Conservation (phyloP, 2,329 filamentous ascomycete genomes). For the Aspergillus fructus region DNA sequence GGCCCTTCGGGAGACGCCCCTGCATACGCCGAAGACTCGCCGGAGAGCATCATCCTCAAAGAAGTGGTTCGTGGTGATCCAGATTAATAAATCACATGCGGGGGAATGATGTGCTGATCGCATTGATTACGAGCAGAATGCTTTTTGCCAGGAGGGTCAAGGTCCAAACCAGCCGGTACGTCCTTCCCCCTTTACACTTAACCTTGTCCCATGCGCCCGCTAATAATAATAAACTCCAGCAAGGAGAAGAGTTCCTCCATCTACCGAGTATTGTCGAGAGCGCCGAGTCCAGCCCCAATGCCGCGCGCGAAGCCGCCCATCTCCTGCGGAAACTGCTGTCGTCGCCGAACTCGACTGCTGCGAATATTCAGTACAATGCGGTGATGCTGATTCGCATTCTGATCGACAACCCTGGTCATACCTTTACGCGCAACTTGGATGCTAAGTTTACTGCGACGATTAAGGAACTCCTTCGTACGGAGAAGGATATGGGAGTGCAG, state of each 20-base stretch:
- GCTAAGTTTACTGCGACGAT: slow-evolving; percentile 75
- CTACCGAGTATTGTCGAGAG: slow-evolving; percentile 92
- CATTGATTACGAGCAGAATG: slow-evolving; percentile 53
- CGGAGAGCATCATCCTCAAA: slow-evolving; percentile 39
- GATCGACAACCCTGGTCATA: slow-evolving; percentile 83
- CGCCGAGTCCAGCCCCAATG: slow-evolving; percentile 85
- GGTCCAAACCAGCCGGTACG: slow-evolving; percentile 57
- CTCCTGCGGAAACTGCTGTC: slow-evolving; percentile 80
- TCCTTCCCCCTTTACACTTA: slow-evolving; percentile 2
- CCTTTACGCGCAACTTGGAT: slow-evolving; percentile 89
- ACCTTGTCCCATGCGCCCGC: background rate
- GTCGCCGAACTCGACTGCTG: slow-evolving; percentile 61
- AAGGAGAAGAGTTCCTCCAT: slow-evolving; percentile 88
- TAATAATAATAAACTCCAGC: slow-evolving; percentile 17
- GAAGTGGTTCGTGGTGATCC: slow-evolving; percentile 38
- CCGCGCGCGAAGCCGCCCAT: slow-evolving; percentile 76
- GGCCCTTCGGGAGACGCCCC: slow-evolving; percentile 22
- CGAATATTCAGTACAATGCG: slow-evolving; percentile 85
- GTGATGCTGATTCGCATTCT: slow-evolving; percentile 94
- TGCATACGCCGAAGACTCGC: slow-evolving; percentile 35
- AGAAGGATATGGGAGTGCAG: slow-evolving; percentile 72
- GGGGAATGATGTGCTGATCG: background rate
- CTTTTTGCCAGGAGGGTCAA: slow-evolving; percentile 74
- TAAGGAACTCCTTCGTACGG: slow-evolving; percentile 71
- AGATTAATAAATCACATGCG: background rate